phyloP scores from a whole-genome alignment of 768 basidiomycete genomes.

The Gelatoporia subvermispora region DNA sequence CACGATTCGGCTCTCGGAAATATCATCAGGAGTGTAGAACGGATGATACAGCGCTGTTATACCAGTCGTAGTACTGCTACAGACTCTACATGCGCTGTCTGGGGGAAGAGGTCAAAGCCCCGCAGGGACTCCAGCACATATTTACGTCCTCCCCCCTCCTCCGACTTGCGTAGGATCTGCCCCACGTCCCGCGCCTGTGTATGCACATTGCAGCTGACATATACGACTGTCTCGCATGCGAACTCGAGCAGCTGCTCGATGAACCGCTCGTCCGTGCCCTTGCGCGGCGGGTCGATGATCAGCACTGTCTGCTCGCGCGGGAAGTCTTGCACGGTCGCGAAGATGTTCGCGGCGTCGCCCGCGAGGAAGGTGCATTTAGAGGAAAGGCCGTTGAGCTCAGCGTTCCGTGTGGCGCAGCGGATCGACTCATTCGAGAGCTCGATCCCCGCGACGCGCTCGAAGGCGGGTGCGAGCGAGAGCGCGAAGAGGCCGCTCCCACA shows the following conservation, averaged over 20 bases:
- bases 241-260: constrained; percentile 74
- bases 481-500: constrained; percentile 89
- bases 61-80: constrained; percentile 52
- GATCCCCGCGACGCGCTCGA: constrained; percentile 78
- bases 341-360: constrained; percentile 87
- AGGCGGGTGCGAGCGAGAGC: constrained; percentile 72
- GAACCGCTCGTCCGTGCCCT: constrained; percentile 84
- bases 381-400: constrained; percentile 55
- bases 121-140: constrained; percentile 81
- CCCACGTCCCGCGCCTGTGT: constrained; percentile 89
- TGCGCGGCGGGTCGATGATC: constrained; percentile 88
- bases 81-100: constrained; percentile 88
- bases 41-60: background rate
- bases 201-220: constrained; percentile 95
- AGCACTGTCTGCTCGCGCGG: constrained; percentile 63
- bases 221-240: constrained; percentile 65
- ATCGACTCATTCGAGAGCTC: constrained; percentile 78
- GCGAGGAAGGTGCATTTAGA: constrained; percentile 62
- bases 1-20: too few relatives aligned
- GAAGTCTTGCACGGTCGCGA: constrained; percentile 59
- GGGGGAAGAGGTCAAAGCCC: constrained; percentile 94
- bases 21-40: too few relatives aligned
- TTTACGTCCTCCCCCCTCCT: constrained; percentile 29
- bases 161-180: constrained; percentile 47
- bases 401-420: constrained; percentile 61